phyloP scores from a whole-genome alignment of 2,329 filamentous ascomycete genomes.

The Verticillium tricorpus region DNA sequence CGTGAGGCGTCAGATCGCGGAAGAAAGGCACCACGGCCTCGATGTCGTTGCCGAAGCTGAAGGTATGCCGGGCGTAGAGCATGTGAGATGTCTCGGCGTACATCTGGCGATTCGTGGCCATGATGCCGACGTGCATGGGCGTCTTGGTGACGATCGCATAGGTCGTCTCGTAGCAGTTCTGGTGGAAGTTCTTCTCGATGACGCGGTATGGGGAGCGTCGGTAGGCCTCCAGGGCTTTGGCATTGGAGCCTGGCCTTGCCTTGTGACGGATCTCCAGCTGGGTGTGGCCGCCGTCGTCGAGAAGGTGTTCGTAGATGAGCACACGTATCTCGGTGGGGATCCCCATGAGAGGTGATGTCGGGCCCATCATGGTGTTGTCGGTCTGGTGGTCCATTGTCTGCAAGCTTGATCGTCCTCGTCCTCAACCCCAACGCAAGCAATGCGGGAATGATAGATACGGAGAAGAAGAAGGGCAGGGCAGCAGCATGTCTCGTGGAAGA shows the following conservation, averaged over 20 bases:
- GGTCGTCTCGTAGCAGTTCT: slow-evolving; percentile 45
- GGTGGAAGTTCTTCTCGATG: slow-evolving; percentile 32
- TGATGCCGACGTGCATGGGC: slow-evolving; percentile 37
- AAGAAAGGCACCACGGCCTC: slow-evolving; percentile 59
- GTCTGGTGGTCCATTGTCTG: not conserved
- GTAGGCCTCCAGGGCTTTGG: slow-evolving; percentile 4
- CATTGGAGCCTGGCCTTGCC: not conserved
- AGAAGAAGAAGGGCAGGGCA: not conserved
- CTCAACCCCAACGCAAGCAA: too few relatives aligned
- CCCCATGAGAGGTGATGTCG: slow-evolving; percentile 16
- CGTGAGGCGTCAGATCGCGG: slow-evolving; percentile 45
- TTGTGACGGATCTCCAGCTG: slow-evolving; percentile 30
- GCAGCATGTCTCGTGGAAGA: not conserved
- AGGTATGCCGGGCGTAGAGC: slow-evolving; percentile 51
- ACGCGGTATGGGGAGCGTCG: slow-evolving; percentile 35
- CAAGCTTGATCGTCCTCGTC: too few relatives aligned
- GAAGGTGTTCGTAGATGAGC: slow-evolving; percentile 38
- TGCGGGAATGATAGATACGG: not conserved
- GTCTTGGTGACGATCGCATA: slow-evolving; percentile 42
- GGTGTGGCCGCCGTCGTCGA: slow-evolving; percentile 33
- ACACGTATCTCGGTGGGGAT: slow-evolving; percentile 37
- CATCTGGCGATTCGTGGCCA: slow-evolving; percentile 41
- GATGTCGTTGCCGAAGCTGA: slow-evolving; percentile 56
- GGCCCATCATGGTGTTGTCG: not conserved
- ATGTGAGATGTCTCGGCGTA: slow-evolving; percentile 51